Evolutionary conservation across 2,329 filamentous ascomycete species (phyloP), one percentile per base, ranked within the genome.

Genomic region (Fonsecaea monophora): DNA sequence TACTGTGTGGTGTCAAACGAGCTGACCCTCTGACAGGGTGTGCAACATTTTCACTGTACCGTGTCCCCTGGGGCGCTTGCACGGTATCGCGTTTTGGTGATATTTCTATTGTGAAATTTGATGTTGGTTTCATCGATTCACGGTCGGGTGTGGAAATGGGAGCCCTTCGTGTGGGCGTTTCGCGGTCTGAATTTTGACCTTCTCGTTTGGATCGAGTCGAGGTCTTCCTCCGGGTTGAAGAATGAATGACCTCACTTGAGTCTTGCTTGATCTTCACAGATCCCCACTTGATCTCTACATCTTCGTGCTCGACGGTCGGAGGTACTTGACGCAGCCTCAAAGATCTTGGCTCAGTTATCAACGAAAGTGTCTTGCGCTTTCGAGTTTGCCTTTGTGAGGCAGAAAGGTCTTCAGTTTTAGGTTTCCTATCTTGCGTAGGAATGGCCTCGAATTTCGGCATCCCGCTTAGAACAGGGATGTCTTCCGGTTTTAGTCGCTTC

Each of bases 391-490:
- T n/a, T 21, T 40, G 53, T 42, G n/a, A 25, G 50, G 45, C 45
- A 7, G 60, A 64, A 12, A n/a, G 42, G 15, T 57, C n/a, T n/a
- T 61, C 64, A 25, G 59, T 64, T 56, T 42, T 30, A 4, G 60
- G 66, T 62, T 53, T 66, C 69, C 9, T 59, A 21, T 64, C 48
- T 18, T 35, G 45, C 12, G 40, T 53, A 40, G 68, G 64, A 35
- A 69, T 45, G 35, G 10, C 35, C 1, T 37, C 10, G 10, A 37
- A 12, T 37, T 37, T 37, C 1, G 35, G 10, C 10, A 12, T 37
- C 35, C 6, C 10, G 7, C 10, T 12, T 6, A 8, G 35, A 37
- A 37, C 35, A 37, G 35, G 35, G 35, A 12, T 7, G 7, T 8
- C 35, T 5, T 37, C 35, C 35, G 10, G 7, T 37, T 37, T 37